Conservation (phyloP, 108 stramenopile species). For the Epipyxis sp. region DNA sequence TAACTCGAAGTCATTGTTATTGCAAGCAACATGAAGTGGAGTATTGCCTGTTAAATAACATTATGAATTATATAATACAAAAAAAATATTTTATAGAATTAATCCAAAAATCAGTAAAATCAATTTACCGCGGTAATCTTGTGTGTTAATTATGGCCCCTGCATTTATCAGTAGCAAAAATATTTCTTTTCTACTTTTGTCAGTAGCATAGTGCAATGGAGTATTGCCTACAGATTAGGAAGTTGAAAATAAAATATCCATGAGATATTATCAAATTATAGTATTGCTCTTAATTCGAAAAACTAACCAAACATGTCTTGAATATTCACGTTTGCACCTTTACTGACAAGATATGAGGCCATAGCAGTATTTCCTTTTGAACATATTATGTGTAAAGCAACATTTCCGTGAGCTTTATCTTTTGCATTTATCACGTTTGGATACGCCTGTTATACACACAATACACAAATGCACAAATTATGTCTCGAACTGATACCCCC, state of each 20-base stretch:
- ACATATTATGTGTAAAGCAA: neutral
- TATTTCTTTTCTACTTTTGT: neutral
- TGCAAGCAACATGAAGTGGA: conserved; percentile 8
- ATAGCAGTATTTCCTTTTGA: neutral
- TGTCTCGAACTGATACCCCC: too few species aligned
- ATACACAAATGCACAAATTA: too few species aligned
- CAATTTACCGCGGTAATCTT: conserved; percentile 11
- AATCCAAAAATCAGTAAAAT: too few species aligned
- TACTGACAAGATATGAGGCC: neutral
- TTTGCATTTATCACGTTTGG: neutral
- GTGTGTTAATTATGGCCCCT: neutral
- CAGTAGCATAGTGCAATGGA: conserved; percentile 18
- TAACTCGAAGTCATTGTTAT: conserved; percentile 1
- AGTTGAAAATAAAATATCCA: too few species aligned
- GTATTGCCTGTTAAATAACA: too few species aligned
- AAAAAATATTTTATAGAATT: too few species aligned
- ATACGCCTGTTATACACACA: too few species aligned
- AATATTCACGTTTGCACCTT: conserved; percentile 6
- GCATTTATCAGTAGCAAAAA: neutral
- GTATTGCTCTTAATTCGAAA: too few species aligned
- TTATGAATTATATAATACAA: too few species aligned
- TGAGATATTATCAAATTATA: too few species aligned
- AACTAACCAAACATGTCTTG: conserved; percentile 4
- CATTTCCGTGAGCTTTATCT: neutral
- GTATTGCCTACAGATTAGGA: too few species aligned